Evolutionary conservation across 257 asterid species (phyloP).

Genomic region (Solanum etuberosum): DNA sequence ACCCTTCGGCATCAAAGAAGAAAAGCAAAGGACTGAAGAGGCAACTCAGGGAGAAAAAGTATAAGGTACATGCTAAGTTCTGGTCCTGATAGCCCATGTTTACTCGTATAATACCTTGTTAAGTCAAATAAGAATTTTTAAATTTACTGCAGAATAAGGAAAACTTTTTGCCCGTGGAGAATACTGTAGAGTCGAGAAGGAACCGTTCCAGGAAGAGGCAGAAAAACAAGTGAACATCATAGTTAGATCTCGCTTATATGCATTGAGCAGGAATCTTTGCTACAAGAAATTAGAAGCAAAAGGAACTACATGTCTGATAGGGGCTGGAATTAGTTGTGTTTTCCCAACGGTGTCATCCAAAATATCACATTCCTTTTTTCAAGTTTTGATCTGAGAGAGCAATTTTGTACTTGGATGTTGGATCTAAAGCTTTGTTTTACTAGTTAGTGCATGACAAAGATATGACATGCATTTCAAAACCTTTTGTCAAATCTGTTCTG

Average conservation of each 20-base stretch:
- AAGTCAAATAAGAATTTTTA: neutral
- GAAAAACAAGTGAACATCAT: constrained; percentile 21
- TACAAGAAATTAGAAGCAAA: neutral
- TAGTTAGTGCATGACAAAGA: neutral
- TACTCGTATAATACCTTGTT: neutral
- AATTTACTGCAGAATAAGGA: constrained; percentile 18
- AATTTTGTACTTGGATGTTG: neutral
- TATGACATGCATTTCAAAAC: neutral
- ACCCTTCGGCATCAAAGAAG: constrained; percentile 19
- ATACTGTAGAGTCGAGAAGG: constrained; percentile 9
- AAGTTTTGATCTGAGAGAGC: neutral
- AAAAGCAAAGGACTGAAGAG: constrained; percentile 39
- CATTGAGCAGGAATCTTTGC: neutral
- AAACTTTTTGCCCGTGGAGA: constrained; percentile 1
- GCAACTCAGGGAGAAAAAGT: constrained; percentile 27
- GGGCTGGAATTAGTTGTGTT: neutral
- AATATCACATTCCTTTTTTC: neutral
- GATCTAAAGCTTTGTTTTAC: neutral
- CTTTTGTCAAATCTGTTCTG: neutral
- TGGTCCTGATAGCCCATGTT: neutral
- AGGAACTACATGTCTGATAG: neutral
- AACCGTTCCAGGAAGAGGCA: constrained; percentile 30
- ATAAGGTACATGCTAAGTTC: constrained; percentile 29
- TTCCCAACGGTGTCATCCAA: neutral
- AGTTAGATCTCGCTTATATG: neutral